phyloP scores from a whole-genome alignment of 495 filamentous ascomycete genomes.

The Lepidopterella palustris region DNA sequence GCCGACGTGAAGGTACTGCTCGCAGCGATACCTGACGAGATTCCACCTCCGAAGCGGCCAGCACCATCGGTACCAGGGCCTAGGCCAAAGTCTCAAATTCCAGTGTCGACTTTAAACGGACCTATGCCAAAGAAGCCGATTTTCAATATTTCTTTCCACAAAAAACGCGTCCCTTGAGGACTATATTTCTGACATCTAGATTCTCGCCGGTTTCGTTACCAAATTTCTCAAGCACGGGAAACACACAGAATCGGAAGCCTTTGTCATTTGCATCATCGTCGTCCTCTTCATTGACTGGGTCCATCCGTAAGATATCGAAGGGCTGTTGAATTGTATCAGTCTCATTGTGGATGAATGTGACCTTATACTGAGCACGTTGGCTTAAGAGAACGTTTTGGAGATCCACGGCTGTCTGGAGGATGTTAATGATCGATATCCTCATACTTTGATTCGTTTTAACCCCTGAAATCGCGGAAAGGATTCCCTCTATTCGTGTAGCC shows the following conservation, averaged over 20 bases:
- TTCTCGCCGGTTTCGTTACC: conserved; percentile 32
- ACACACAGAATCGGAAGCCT: conserved; percentile 27
- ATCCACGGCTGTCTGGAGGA: conserved; percentile 15
- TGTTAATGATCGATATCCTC: conserved; percentile 8
- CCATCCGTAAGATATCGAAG: conserved; percentile 20
- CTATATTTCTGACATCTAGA: conserved; percentile 25
- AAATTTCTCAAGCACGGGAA: conserved; percentile 32
- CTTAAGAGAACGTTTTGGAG: conserved; percentile 16
- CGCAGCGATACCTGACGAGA: neutral
- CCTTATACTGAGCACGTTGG: conserved; percentile 21
- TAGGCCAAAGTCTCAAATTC: neutral
- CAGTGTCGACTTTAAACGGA: too few species aligned
- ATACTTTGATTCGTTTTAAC: conserved; percentile 2
- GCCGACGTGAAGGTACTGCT: neutral
- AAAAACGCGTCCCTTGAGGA: conserved; percentile 32
- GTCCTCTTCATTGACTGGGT: conserved; percentile 20
- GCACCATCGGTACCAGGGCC: neutral
- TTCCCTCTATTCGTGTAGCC: conserved; percentile 1
- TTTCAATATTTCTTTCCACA: conserved; percentile 10
- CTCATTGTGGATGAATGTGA: conserved; percentile 9
- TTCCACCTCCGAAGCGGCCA: neutral
- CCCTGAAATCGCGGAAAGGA: conserved; percentile 12
- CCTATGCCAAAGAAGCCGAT: neutral
- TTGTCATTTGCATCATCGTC: conserved; percentile 20
- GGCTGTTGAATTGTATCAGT: neutral